A percentile compares a stretch with the other conserved stretches of the same genome.
Evolutionary conservation across 805 yeast species (phyloP).

Genomic region (Saccharomycopsis fibuligera): DNA sequence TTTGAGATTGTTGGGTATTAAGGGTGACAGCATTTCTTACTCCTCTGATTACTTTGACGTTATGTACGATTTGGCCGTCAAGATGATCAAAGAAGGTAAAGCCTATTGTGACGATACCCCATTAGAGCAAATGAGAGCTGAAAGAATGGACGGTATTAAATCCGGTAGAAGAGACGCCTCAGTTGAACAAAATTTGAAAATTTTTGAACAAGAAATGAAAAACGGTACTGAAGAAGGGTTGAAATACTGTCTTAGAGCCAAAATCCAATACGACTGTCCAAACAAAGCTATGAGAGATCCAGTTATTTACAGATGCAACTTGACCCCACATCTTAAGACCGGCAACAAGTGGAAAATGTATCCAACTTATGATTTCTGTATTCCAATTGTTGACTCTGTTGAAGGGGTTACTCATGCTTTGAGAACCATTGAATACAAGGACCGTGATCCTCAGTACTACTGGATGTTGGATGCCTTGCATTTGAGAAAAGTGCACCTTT

Average conservation of each 20-base stretch:
- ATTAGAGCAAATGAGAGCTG: constrained; percentile 92
- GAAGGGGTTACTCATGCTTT: constrained; percentile 98
- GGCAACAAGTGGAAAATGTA: constrained; percentile 91
- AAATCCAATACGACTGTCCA: constrained; percentile 83
- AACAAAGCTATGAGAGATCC: constrained; percentile 98
- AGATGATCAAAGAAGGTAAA: constrained; percentile 89
- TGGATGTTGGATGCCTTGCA: constrained; percentile 84
- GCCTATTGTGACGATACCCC: constrained; percentile 98
- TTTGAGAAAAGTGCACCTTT: constrained; percentile 87
- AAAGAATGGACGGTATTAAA: constrained; percentile 95
- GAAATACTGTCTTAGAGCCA: constrained; percentile 92
- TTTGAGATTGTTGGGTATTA: constrained; percentile 81
- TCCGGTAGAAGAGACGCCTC: constrained; percentile 88
- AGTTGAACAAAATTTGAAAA: constrained; percentile 82
- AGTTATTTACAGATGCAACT: constrained; percentile 93
- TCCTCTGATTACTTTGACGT: constrained; percentile 90
- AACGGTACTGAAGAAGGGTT: constrained; percentile 90
- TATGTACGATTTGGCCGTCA: constrained; percentile 82
- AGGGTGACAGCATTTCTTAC: constrained; percentile 82
- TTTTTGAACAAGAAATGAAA: constrained; percentile 89
- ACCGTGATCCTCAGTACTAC: constrained; percentile 95
- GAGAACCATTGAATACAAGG: constrained; percentile 98
- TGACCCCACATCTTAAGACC: constrained; percentile 97
- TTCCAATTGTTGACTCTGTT: constrained; percentile 88
- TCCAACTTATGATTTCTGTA: constrained; percentile 99